Evolutionary conservation across 352 stramenopile species (phyloP).

Genomic region (Phytophthora cryptogea): DNA sequence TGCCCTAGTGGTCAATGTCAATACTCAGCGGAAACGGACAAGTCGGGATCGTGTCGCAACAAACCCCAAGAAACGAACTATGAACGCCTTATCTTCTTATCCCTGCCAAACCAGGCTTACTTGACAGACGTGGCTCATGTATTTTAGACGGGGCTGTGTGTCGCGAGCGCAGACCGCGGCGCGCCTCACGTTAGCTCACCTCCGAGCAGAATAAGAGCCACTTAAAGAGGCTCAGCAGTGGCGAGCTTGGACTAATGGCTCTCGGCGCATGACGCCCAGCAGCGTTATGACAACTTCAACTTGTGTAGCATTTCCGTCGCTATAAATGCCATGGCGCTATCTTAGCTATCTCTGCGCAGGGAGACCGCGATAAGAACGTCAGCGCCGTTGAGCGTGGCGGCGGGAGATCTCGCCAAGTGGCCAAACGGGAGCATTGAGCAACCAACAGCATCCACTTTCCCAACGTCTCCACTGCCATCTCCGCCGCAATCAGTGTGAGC

Average conservation of each 20-base stretch:
- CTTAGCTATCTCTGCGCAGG: neutral
- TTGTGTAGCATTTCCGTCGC: neutral
- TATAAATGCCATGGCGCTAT: neutral
- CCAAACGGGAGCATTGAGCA: neutral
- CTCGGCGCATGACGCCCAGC: neutral
- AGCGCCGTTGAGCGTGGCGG: conserved; percentile 1
- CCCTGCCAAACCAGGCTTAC: neutral
- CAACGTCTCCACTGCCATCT: neutral
- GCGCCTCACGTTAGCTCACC: neutral
- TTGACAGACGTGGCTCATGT: neutral
- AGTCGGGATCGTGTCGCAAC: conserved; percentile 11
- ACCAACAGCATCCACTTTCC: no score
- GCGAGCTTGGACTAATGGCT: no score
- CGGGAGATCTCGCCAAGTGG: neutral
- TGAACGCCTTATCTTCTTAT: conserved; percentile 1
- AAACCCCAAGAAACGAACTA: conserved; percentile 13
- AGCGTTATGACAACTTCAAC: conserved; percentile 3
- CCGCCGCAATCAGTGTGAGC: neutral
- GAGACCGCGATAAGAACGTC: conserved; percentile 5
- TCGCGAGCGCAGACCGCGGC: neutral
- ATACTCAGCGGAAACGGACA: neutral
- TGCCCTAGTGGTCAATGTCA: conserved; percentile 12
- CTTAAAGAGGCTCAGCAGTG: no score
- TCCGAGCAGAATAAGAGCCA: neutral
- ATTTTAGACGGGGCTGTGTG: neutral